phyloP scores from a whole-genome alignment of 2,329 filamentous ascomycete genomes.

The Chaetomiaceae sp. region DNA sequence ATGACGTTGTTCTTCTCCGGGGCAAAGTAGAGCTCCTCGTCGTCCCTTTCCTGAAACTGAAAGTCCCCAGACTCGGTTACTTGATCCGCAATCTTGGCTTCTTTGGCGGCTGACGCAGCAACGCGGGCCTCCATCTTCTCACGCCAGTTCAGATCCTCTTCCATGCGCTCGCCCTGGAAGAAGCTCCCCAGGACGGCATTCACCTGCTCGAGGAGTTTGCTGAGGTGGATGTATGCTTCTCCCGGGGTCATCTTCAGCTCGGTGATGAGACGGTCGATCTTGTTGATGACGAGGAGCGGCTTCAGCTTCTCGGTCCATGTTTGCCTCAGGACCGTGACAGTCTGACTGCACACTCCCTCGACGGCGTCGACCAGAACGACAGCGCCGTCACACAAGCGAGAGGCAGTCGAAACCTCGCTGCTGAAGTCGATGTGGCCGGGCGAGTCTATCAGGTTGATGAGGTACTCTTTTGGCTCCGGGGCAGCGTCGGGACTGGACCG shows the following conservation, averaged over 20 bases:
- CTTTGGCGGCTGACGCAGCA: constrained; percentile 63
- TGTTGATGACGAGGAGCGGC: constrained; percentile 93
- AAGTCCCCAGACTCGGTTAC: constrained; percentile 53
- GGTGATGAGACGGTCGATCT: constrained; percentile 91
- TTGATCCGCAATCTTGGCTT: constrained; percentile 43
- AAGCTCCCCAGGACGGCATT: constrained; percentile 97
- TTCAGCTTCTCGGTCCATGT: constrained; percentile 95
- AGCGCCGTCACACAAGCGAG: constrained; percentile 87
- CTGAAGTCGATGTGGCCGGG: constrained; percentile 98
- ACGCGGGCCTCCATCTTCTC: constrained; percentile 86
- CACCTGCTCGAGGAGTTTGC: constrained; percentile 86
- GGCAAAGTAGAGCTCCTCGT: constrained; percentile 96
- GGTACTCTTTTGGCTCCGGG: constrained; percentile 77
- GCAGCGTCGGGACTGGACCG: constrained; percentile 62
- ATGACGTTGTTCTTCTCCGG: constrained; percentile 99
- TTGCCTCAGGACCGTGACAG: constrained; percentile 91
- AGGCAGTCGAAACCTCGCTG: constrained; percentile 95
- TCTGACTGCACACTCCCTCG: constrained; percentile 97
- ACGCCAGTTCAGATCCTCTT: constrained; percentile 93
- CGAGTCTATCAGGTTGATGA: constrained; percentile 97
- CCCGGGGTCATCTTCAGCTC: constrained; percentile 89
- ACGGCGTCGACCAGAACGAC: constrained; percentile 94
- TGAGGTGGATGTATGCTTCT: constrained; percentile 86
- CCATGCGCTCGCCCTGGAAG: constrained; percentile 97
- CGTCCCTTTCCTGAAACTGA: constrained; percentile 83